These are phyloP conservation scores for Fusarium sp. DNA, from an alignment of 2,329 filamentous ascomycete species.

Conservation along the genomic window DNA sequence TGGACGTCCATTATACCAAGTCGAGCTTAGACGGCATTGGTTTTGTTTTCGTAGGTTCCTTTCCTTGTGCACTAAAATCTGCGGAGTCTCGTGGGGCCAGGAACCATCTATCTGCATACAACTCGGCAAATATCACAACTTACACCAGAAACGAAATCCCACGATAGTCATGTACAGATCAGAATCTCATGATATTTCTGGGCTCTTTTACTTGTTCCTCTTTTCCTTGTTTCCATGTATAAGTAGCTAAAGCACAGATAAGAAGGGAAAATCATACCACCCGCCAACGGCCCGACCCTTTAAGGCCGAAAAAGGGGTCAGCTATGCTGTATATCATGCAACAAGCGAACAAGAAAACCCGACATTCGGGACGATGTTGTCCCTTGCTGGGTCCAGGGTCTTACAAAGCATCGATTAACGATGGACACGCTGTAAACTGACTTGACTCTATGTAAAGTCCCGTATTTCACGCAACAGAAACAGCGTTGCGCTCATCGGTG, in stretches of 20 bases:
- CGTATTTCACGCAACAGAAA: constrained; percentile 1
- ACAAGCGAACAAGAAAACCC: neutral
- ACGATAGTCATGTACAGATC: constrained; percentile 7
- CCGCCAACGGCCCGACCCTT: constrained; percentile 38
- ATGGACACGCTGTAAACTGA: constrained; percentile 13
- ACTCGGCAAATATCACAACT: constrained; percentile 4
- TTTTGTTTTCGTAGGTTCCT: constrained; percentile 6
- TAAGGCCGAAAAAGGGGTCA: constrained; percentile 22
- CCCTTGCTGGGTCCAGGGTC: constrained; percentile 21
- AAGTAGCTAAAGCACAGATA: neutral
- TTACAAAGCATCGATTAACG: neutral
- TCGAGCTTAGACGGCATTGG: constrained; percentile 22
- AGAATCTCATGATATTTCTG: constrained; percentile 12
- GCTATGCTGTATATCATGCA: constrained; percentile 20
- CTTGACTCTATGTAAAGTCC: constrained; percentile 7
- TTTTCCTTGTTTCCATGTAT: neutral
- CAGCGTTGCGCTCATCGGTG: neutral
- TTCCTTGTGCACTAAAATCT: constrained; percentile 2
- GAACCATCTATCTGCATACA: neutral
- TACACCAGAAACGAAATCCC: constrained; percentile 2
- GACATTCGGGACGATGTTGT: constrained; percentile 15
- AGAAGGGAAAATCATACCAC: constrained; percentile 25
- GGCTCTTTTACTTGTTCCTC: neutral
- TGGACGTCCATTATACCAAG: constrained; percentile 11
- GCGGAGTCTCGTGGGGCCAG: constrained; percentile 20